A percentile compares a stretch with the other conserved stretches of the same genome.
These are phyloP conservation scores for Neltuma alba DNA, from an alignment of 306 rosid genomes.

Conservation along the genomic window DNA sequence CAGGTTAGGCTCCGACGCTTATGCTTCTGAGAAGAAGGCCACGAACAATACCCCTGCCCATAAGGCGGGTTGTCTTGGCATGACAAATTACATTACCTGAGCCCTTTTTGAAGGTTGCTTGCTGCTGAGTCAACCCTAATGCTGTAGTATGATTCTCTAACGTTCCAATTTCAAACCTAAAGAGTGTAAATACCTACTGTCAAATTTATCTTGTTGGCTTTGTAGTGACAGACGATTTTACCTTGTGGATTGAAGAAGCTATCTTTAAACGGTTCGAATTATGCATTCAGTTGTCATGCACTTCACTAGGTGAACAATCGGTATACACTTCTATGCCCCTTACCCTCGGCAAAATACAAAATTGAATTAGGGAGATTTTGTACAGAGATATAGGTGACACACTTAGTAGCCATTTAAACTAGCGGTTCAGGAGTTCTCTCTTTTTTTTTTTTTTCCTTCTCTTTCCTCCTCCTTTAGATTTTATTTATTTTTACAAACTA, in stretches of 20 bases:
- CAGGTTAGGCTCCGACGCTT: conserved; percentile 46
- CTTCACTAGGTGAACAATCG: background rate
- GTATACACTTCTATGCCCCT: background rate
- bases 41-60: conserved; percentile 33
- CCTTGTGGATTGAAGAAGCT: conserved; percentile 18
- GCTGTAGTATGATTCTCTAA: conserved; percentile 24
- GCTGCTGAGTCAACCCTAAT: conserved; percentile 30
- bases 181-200: background rate
- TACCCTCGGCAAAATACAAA: background rate
- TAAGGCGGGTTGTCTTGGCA: conserved; percentile 19
- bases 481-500: too few species aligned
- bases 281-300: background rate
- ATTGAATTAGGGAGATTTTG: background rate
- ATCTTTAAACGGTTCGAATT: background rate
- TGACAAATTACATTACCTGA: conserved; percentile 19
- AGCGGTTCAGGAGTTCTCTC: too few species aligned
- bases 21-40: conserved; percentile 51
- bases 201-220: conserved; percentile 17
- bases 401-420: background rate
- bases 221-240: conserved; percentile 18
- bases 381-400: background rate
- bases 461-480: too few species aligned
- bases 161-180: conserved; percentile 31
- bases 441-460: too few species aligned
- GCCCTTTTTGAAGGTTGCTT: conserved; percentile 14